These are phyloP conservation scores for Mesostigma viride DNA, from an alignment of 139 green algal species.

Conservation along the genomic window DNA sequence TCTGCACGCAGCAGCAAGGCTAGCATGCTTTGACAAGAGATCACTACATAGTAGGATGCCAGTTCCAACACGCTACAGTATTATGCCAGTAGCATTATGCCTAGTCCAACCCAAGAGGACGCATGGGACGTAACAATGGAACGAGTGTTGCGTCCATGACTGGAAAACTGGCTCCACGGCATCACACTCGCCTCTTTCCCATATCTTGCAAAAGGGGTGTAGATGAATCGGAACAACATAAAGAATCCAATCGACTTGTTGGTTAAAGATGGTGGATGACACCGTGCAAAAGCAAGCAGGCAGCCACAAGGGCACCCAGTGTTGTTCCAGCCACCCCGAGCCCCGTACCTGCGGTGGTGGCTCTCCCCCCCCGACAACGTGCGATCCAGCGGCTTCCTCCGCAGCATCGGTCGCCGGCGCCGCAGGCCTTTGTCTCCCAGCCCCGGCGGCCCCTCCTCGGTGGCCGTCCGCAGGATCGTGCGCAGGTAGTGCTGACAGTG, in stretches of 20 bases:
- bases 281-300: too few species aligned
- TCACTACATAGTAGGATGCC: too few species aligned
- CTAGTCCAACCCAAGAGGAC: too few species aligned
- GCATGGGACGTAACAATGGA: too few species aligned
- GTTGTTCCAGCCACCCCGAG: background rate
- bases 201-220: background rate
- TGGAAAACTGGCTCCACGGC: background rate
- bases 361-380: background rate
- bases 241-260: too few species aligned
- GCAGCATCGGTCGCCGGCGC: background rate
- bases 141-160: background rate
- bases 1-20: too few species aligned
- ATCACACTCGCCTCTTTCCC: background rate
- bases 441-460: too few species aligned
- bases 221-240: background rate
- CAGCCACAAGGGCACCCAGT: background rate
- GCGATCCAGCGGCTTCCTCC: background rate
- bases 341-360: background rate
- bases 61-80: too few species aligned
- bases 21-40: too few species aligned
- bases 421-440: background rate
- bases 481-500: conserved; percentile 61
- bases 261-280: too few species aligned
- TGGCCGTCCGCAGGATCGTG: background rate
- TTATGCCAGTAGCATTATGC: too few species aligned